phyloP scores from a whole-genome alignment of 805 yeast species.

The Isabelozyma rhagii region DNA sequence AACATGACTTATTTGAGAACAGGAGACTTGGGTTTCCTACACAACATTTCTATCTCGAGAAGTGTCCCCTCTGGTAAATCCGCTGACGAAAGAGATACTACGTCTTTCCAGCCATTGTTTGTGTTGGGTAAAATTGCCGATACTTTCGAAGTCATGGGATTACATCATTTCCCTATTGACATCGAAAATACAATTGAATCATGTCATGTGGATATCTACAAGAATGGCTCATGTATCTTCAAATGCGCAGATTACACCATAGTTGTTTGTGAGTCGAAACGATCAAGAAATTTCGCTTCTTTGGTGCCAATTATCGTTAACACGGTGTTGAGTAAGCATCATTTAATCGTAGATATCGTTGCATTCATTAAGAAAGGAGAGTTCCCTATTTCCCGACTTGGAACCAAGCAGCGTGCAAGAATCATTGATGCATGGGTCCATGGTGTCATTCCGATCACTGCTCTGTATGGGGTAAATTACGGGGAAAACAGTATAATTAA shows the following conservation, averaged over 20 bases:
- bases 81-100: constrained; percentile 14
- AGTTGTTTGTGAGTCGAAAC: constrained; percentile 64
- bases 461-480: constrained; percentile 50
- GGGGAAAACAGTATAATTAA: constrained; percentile 67
- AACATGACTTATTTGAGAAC: constrained; percentile 70
- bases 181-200: constrained; percentile 55
- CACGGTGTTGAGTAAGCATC: constrained; percentile 75
- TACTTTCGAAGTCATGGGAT: constrained; percentile 87
- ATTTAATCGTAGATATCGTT: constrained; percentile 77
- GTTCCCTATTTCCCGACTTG: constrained; percentile 69
- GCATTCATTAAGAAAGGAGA: constrained; percentile 67
- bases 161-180: constrained; percentile 87
- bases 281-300: constrained; percentile 57
- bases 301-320: constrained; percentile 82
- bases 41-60: constrained; percentile 55
- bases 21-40: constrained; percentile 92
- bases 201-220: constrained; percentile 56
- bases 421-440: constrained; percentile 56
- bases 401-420: constrained; percentile 71
- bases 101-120: constrained; percentile 70
- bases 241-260: constrained; percentile 80
- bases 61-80: constrained; percentile 19
- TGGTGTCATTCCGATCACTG: constrained; percentile 41
- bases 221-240: constrained; percentile 59
- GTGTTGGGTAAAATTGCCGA: constrained; percentile 81